phyloP scores from a whole-genome alignment of 225 moss, liverwort and hornwort species.

The Bryoerythrophyllum caledonicum region DNA sequence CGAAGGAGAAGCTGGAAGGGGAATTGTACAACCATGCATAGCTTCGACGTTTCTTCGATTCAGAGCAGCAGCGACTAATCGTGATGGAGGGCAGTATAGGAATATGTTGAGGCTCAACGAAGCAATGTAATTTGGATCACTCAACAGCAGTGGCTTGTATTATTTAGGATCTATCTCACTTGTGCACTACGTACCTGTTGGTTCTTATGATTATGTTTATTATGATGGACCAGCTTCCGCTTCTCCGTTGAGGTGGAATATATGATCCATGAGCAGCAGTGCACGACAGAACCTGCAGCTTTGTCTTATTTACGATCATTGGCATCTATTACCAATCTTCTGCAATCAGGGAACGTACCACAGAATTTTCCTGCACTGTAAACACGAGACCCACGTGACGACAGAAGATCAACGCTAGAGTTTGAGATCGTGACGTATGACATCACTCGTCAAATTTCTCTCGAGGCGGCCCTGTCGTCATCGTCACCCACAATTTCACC shows the following conservation, averaged over 20 bases:
- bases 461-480: not conserved
- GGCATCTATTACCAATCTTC: not conserved
- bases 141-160: slow-evolving; percentile 33
- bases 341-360: not conserved
- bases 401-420: not conserved
- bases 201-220: not conserved
- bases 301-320: not conserved
- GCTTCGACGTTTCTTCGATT: slow-evolving; percentile 19
- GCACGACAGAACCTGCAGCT: not conserved
- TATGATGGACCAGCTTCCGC: not conserved
- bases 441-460: no score
- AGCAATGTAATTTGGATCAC: slow-evolving; percentile 32
- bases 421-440: not conserved
- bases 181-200: not conserved
- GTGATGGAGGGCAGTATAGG: slow-evolving; percentile 14
- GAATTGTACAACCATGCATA: no score
- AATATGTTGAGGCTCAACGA: slow-evolving; percentile 32
- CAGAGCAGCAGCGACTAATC: slow-evolving; percentile 17
- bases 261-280: not conserved
- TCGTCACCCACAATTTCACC: not conserved
- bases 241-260: not conserved
- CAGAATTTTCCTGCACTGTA: not conserved
- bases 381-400: not conserved
- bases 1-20: slow-evolving; percentile 2
- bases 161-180: slow-evolving; percentile 13